These are phyloP conservation scores for Ligustrum vulgare DNA, from an alignment of 257 asterid genomes.

Conservation along the genomic window DNA sequence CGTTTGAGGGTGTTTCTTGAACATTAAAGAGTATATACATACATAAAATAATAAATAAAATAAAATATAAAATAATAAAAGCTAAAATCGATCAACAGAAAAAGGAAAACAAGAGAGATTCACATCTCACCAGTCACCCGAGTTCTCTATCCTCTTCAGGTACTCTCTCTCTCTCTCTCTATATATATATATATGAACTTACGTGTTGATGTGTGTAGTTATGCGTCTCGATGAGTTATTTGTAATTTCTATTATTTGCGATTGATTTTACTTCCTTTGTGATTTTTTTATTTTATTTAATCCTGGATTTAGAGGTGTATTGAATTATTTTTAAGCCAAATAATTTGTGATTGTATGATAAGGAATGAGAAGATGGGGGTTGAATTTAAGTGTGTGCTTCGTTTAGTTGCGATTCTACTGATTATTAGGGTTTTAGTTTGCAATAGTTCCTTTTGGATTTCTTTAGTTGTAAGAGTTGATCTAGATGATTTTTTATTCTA, in stretches of 20 bases:
- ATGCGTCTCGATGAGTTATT: neutral
- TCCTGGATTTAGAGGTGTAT: neutral
- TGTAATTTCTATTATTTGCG: neutral
- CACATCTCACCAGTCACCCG: conserved; percentile 43
- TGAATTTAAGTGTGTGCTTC: neutral
- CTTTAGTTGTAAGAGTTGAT: neutral
- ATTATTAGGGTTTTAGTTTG: conserved; percentile 6
- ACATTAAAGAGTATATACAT: conserved; percentile 11
- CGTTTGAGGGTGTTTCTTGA: neutral
- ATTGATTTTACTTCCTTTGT: neutral
- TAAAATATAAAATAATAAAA: too few species aligned
- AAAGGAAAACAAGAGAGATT: conserved; percentile 27
- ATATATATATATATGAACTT: too few species aligned
- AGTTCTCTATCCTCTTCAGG: conserved; percentile 8
- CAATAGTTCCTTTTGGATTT: neutral
- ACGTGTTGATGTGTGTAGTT: neutral
- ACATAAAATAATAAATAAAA: too few species aligned
- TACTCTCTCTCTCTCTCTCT: too few species aligned
- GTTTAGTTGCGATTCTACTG: conserved; percentile 1
- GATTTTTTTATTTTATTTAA: neutral
- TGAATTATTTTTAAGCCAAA: neutral
- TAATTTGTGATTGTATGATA: neutral
- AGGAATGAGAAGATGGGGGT: neutral
- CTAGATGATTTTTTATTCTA: neutral
- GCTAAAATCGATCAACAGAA: conserved; percentile 9